These are phyloP conservation scores for Vanrija sp. DNA, from an alignment of 1,284 basidiomycete genomes.

Conservation along the genomic window DNA sequence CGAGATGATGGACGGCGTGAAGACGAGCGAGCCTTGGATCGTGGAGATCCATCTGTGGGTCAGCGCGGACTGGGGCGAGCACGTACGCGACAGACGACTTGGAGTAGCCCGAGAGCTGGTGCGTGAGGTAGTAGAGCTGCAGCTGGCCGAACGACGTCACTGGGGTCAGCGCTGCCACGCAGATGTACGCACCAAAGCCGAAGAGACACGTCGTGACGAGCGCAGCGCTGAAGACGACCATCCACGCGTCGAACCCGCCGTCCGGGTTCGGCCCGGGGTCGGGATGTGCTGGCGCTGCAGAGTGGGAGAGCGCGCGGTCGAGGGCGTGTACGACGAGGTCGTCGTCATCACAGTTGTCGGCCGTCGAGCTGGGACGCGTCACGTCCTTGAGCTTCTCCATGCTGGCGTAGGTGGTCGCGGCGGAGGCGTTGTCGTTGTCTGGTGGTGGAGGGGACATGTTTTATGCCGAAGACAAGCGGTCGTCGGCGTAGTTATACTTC, in stretches of 20 bases:
- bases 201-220: slow-evolving; percentile 17
- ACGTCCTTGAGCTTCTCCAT: too few relatives aligned
- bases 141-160: slow-evolving; percentile 40
- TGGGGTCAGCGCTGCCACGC: neutral
- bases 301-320: neutral
- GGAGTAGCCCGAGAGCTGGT: slow-evolving; percentile 32
- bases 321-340: too few relatives aligned
- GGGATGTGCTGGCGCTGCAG: neutral
- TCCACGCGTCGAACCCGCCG: slow-evolving; percentile 18
- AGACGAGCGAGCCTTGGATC: slow-evolving; percentile 30
- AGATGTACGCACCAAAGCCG: slow-evolving; percentile 22
- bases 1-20: slow-evolving; percentile 31
- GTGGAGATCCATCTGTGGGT: slow-evolving; percentile 37
- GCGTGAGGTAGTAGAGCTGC: slow-evolving; percentile 29
- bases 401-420: too few relatives aligned
- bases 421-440: too few relatives aligned
- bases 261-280: slow-evolving; percentile 13
- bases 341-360: too few relatives aligned
- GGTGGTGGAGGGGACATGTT: too few relatives aligned
- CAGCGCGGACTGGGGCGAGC: too few relatives aligned
- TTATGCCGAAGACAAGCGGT: too few relatives aligned
- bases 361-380: too few relatives aligned
- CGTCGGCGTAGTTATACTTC: too few relatives aligned
- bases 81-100: slow-evolving; percentile 37
- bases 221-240: slow-evolving; percentile 13